Evolutionary conservation across 2,329 filamentous ascomycete genomes (phyloP), one percentile per base, ranked within the genome.

Genomic region (Mollisia scopiformis): DNA sequence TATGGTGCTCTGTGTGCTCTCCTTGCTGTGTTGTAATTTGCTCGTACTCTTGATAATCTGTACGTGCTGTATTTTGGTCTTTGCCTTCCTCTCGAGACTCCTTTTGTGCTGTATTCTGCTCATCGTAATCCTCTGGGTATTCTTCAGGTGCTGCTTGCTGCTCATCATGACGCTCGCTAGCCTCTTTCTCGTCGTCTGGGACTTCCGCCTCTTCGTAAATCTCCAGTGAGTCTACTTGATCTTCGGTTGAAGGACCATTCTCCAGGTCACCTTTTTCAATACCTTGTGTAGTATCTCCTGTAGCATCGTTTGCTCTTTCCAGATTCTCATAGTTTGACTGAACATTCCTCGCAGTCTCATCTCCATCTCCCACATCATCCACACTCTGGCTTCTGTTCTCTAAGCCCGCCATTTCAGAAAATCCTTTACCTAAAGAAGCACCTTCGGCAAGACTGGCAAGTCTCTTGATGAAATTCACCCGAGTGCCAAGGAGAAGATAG

Each of bases 401-500:
- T 69, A 68, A 73, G 11, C 59, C 35, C n/a, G 65, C 31, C 27
- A 69, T 57, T 30, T 71, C 64, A 19, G 69, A 67, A 14, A 74
- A 58, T 13, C 85, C 85, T 72, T 84, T 83, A 19, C 86, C 85
- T 66, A 84, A 78, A 21, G 78, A 77, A 59, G 80, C 84, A 68
- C 80, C 81, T 65, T 79, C 74, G 47, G 77, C 75, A 50, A 90
- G 77, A 63, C 80, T 77, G 35, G 76, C 74, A 30, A 89, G 73
- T 59, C 84, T 80, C 46, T 79, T 78, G 3, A 77, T 74, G 68
- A 88, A 82, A 51, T 81, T 82, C 41, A 80, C 75, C 68, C 82
- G 84, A 21, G 80, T 81, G 55, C 76, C 77, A 54, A 90, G 76
- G 10, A 78, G 79, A 58, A 89, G 75, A 66, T 86, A 84, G n/a